Base-by-base conservation (phyloP, 2,329 filamentous ascomycete genomes). In the Laburnicola sp. region DNA sequence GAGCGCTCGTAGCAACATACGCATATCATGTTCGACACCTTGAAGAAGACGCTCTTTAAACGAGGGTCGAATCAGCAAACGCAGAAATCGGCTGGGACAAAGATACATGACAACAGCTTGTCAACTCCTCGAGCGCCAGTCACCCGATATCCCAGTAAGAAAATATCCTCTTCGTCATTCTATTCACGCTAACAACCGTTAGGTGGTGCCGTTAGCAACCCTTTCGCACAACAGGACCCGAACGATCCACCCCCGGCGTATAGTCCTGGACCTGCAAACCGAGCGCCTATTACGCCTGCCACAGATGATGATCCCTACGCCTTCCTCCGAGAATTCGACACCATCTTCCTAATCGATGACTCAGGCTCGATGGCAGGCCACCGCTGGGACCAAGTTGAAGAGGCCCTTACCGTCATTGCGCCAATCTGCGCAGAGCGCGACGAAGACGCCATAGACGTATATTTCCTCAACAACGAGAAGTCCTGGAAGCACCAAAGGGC, bases 321-420 rank as follows among this genome's bases (percentile, higher is more conserved):
- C 2, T 96, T 96, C 68, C 84, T 97, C 4, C 71, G 75, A 36
- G 80, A 80, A 11, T 97, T 96, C 68, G 91, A 97, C 74, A 97
- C 91, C 28, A 75, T 93, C 49, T 92, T 97, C 70, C 75, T 97
- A 1, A 90, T 97, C 66, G 93, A 97, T 68, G 93, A 97, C 76
- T 91, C 87, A n/a, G 84, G 85, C 4, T 92, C 87, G 62, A 97
- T 97, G 93, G 77, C 78, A 1, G 89, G 87, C 11, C 68, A 76
- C n/a, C 82, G 80, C 22, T 97, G 93, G 93, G 72, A 75, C 9
- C 89, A 97, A 71, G 89, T 89, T 0, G 75, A 80, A 25, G 76
- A 81, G 6, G 89, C 88, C 1, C 81, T 97, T 2, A 75, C 80
- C 28, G 79, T 84, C 41, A 91, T 97, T 64, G 82, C 90, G 0